Evolutionary conservation across 768 basidiomycete species (phyloP).

Genomic region (Melanogaster broomeanus): DNA sequence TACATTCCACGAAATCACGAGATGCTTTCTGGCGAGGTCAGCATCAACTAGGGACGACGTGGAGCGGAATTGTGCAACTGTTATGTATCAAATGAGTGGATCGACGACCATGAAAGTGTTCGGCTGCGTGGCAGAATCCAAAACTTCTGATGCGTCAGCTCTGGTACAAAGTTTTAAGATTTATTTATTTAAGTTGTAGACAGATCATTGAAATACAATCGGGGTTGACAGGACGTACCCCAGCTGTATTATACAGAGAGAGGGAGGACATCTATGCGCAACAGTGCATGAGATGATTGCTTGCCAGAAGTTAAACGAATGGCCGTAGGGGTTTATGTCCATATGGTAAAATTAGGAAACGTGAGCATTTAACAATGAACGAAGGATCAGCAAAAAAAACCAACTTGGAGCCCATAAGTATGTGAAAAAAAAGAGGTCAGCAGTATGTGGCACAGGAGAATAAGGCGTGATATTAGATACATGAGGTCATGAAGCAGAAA

Average conservation of each 20-base stretch:
- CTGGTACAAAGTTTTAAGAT: too few species aligned
- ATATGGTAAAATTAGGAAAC: slow-evolving; percentile 7
- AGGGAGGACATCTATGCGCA: slow-evolving; percentile 4
- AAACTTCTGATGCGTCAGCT: neutral
- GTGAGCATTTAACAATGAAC: slow-evolving; percentile 31
- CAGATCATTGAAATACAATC: neutral
- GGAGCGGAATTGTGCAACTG: too few species aligned
- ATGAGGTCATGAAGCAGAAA: slow-evolving; percentile 4
- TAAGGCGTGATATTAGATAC: slow-evolving; percentile 22
- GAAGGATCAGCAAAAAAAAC: slow-evolving; percentile 26
- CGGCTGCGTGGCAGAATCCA: neutral
- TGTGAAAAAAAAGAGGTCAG: slow-evolving; percentile 16
- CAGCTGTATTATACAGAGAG: too few species aligned
- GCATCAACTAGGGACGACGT: too few species aligned
- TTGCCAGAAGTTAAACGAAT: slow-evolving; percentile 17
- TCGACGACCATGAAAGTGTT: neutral
- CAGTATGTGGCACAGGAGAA: slow-evolving; percentile 17
- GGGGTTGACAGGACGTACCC: too few species aligned
- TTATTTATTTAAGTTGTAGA: too few species aligned
- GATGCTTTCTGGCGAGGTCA: neutral
- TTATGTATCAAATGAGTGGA: neutral
- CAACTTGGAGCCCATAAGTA: slow-evolving; percentile 16
- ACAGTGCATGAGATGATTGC: slow-evolving; percentile 14
- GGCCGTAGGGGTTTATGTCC: slow-evolving; percentile 8
- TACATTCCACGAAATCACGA: neutral